Base-by-base conservation (phyloP, 139 green algal genomes). In the Tetraselmis chui region DNA sequence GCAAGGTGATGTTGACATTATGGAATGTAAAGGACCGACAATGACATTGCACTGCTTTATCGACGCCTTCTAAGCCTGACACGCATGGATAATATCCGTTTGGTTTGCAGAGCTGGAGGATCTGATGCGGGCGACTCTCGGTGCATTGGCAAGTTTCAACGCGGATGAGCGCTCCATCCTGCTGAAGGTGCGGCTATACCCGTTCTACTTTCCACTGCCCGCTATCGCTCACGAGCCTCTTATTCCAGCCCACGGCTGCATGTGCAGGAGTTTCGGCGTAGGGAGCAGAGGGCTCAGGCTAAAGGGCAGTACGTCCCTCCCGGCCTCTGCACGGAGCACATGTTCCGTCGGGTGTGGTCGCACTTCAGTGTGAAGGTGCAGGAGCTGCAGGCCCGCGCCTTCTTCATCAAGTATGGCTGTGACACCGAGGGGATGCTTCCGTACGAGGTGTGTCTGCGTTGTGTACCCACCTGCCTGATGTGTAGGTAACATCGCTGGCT, bases 351-450 rank as follows among this genome's bases (percentile, higher is more conserved):
- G 32, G 86, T 84, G 1, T 93, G 85, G 79, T 83, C 85, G 79
- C 89, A 86, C 79, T 84, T 93, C 77, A 85, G 85, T 75, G 59
- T 93, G 22, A 80, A 82, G 18, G 78, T 93, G 1, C 85, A 32
- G 28, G 83, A 88, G 80, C 86, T 89, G 59, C 86, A 92, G 80
- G 89, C 86, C 24, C 28, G 29, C 23, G 89, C 85, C 0, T 28
- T 92, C 59, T 92, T 92, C 83, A 83, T 89, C 77, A 90, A 90
- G 84, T 90, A 90, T 77, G 87, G 87, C 59, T 88, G 83, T 28
- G 82, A 81, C 45, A 59, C 32, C 28, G 83, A 92, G 82, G 87
- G 87, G 2, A 59, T 89, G 30, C 80, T 92, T 75, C 90, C 90
- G 2, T 89, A 90, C 59, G 86, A 91, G 76, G 81, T 90, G 31